Evolutionary conservation across 352 stramenopile species (phyloP).

Genomic region (Poterioochromonas sp.): DNA sequence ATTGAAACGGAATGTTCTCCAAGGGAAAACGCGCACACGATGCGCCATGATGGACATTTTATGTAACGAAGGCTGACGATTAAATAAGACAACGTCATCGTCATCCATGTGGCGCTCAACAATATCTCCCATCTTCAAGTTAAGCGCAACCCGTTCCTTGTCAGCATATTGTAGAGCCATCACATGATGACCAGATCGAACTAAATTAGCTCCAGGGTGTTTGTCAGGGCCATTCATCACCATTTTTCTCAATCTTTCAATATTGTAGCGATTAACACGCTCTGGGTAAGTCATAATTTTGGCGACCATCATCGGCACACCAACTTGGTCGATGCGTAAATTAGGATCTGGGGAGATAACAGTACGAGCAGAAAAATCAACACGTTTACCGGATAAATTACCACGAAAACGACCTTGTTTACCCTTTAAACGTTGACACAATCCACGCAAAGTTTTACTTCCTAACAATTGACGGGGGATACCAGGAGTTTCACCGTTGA

Average conservation of each 20-base stretch:
- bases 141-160: slow-evolving; percentile 75
- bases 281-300: slow-evolving; percentile 98
- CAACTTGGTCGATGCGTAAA: slow-evolving; percentile 83
- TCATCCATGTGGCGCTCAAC: slow-evolving; percentile 99
- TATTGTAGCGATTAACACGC: slow-evolving; percentile 79
- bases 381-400: slow-evolving; percentile 96
- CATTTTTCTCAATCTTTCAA: slow-evolving; percentile 84
- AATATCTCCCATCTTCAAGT: slow-evolving; percentile 91
- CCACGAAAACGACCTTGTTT: slow-evolving; percentile 95
- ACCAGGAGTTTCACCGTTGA: slow-evolving; percentile 96
- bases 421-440: slow-evolving; percentile 80
- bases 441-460: slow-evolving; percentile 84
- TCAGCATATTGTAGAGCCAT: slow-evolving; percentile 80
- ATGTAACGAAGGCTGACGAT: slow-evolving; percentile 97
- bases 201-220: slow-evolving; percentile 87
- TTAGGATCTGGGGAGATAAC: slow-evolving; percentile 99
- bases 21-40: slow-evolving; percentile 81
- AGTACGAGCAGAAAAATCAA: slow-evolving; percentile 97
- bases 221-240: slow-evolving; percentile 89
- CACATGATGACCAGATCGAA: slow-evolving; percentile 42
- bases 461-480: slow-evolving; percentile 82
- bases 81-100: slow-evolving; percentile 98
- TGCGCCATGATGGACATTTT: slow-evolving; percentile 99
- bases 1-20: slow-evolving; percentile 99
- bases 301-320: slow-evolving; percentile 83